Conservation (phyloP, 805 yeast genomes). For the Metschnikowia proteae region DNA sequence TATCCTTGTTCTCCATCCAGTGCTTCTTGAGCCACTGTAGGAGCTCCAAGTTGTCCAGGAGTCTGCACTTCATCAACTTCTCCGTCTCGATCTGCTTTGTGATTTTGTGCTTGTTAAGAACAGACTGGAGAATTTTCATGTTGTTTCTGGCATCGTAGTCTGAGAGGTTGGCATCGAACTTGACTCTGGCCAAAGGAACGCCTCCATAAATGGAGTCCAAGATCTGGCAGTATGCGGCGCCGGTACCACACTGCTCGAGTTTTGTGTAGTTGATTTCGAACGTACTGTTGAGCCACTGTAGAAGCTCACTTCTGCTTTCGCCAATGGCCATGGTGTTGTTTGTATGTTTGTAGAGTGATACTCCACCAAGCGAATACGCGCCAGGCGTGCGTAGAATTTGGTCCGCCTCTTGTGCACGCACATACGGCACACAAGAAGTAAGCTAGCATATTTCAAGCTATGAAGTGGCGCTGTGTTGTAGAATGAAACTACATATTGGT, state of each 20-base stretch:
- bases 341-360: neutral
- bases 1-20: slow-evolving; percentile 76
- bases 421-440: neutral
- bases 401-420: neutral
- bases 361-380: neutral
- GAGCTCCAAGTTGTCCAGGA: slow-evolving; percentile 93
- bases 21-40: slow-evolving; percentile 85
- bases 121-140: slow-evolving; percentile 80
- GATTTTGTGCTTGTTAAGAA: slow-evolving; percentile 68
- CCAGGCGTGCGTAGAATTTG: neutral
- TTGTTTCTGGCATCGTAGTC: slow-evolving; percentile 79
- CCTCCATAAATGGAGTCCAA: slow-evolving; percentile 82
- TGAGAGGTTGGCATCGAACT: slow-evolving; percentile 54
- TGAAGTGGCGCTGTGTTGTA: too few species aligned
- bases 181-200: slow-evolving; percentile 75
- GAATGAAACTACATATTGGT: too few species aligned
- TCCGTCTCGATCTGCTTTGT: slow-evolving; percentile 79
- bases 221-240: slow-evolving; percentile 92
- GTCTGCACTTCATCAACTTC: slow-evolving; percentile 73
- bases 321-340: slow-evolving; percentile 33
- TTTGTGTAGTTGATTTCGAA: slow-evolving; percentile 63
- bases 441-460: too few species aligned
- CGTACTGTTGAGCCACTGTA: slow-evolving; percentile 79
- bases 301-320: slow-evolving; percentile 78
- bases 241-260: slow-evolving; percentile 92